Evolutionary conservation across 305 asterid genomes (phyloP).

Genomic region (Euphrasia arctica): DNA sequence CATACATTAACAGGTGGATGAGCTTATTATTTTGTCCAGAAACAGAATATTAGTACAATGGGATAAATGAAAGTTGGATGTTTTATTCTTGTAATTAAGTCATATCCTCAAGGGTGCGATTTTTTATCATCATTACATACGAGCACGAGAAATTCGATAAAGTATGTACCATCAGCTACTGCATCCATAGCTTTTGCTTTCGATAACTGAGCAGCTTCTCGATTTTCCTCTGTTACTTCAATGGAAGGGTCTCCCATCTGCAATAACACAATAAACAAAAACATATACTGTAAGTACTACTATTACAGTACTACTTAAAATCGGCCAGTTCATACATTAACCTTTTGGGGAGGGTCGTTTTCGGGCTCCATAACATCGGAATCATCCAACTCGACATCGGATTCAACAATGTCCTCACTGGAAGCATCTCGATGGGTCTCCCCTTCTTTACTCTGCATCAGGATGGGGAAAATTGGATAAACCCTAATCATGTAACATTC

Average conservation of each 20-base stretch:
- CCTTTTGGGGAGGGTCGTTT: constrained; percentile 66
- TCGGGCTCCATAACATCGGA: constrained; percentile 61
- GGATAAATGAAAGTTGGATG: no score
- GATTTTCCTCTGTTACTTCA: constrained; percentile 66
- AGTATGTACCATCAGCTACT: constrained; percentile 48
- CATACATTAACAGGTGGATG: constrained; percentile 12
- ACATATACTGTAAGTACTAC: not conserved
- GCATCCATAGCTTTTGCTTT: constrained; percentile 67
- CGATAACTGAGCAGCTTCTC: constrained; percentile 52
- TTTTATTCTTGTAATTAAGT: not conserved
- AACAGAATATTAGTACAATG: not conserved
- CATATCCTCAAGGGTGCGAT: not conserved
- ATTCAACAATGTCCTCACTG: constrained; percentile 2
- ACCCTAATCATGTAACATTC: not conserved
- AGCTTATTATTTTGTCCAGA: constrained; percentile 9
- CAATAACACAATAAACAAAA: constrained; percentile 16
- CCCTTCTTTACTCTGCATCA: not conserved
- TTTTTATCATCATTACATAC: not conserved
- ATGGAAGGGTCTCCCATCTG: constrained; percentile 77
- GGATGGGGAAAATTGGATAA: not conserved
- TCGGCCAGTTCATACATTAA: constrained; percentile 19
- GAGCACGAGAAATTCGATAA: constrained; percentile 6
- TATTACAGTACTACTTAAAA: no score
- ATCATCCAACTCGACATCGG: constrained; percentile 51
- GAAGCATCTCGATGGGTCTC: not conserved